Evolutionary conservation across 768 basidiomycete species (phyloP).

Genomic region (Tricholoma furcatifolium): DNA sequence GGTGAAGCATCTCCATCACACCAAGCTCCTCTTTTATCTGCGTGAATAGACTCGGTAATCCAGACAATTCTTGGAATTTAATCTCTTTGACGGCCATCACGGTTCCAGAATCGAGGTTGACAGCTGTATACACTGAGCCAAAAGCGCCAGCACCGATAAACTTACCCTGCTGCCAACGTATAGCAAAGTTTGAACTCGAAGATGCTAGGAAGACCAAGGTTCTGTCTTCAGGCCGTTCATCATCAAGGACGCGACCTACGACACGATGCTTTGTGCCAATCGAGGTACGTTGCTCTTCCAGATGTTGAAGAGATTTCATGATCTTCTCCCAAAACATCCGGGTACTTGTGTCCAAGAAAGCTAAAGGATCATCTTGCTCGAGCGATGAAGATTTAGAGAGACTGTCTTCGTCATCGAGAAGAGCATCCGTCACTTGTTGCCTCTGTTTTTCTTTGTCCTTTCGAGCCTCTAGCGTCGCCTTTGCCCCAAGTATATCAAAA

Average conservation of each 20-base stretch:
- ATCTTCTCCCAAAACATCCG: slow-evolving; percentile 77
- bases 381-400: slow-evolving; percentile 32
- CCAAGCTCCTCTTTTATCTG: slow-evolving; percentile 95
- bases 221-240: slow-evolving; percentile 90
- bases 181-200: slow-evolving; percentile 91
- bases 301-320: slow-evolving; percentile 50
- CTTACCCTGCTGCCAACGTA: slow-evolving; percentile 97
- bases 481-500: slow-evolving; percentile 96
- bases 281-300: slow-evolving; percentile 65
- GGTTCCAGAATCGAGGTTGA: slow-evolving; percentile 93
- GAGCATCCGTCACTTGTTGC: slow-evolving; percentile 50
- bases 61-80: slow-evolving; percentile 91
- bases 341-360: slow-evolving; percentile 62
- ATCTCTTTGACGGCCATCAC: slow-evolving; percentile 99
- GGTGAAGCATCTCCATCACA: slow-evolving; percentile 97
- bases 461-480: slow-evolving; percentile 83
- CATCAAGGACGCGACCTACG: slow-evolving; percentile 90
- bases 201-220: slow-evolving; percentile 94
- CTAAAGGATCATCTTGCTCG: slow-evolving; percentile 41
- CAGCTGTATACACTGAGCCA: slow-evolving; percentile 98
- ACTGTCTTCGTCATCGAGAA: slow-evolving; percentile 49
- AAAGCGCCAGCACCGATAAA: slow-evolving; percentile 99
- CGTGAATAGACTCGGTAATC: slow-evolving; percentile 82
- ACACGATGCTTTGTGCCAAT: slow-evolving; percentile 70
- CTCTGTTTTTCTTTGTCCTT: slow-evolving; percentile 83